phyloP scores from a whole-genome alignment of 352 stramenopile species.

The Phytophthora palmivora region DNA sequence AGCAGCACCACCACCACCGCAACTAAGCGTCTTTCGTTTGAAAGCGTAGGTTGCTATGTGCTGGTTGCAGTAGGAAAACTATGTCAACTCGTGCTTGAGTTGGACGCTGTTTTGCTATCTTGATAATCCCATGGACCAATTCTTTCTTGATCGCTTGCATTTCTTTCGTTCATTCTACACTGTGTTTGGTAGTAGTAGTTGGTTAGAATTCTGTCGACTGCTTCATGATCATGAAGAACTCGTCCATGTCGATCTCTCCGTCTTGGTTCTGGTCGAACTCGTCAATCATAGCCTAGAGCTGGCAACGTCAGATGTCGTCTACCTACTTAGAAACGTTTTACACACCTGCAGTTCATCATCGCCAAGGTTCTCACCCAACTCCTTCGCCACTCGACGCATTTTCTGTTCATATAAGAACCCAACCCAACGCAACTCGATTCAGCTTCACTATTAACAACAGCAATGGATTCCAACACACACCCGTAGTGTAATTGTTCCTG shows the following conservation, averaged over 20 bases:
- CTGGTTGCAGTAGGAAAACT: slow-evolving; percentile 25
- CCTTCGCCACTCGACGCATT: slow-evolving; percentile 92
- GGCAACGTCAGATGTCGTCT: not conserved
- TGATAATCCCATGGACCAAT: slow-evolving; percentile 48
- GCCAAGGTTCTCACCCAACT: slow-evolving; percentile 93
- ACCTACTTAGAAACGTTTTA: not conserved
- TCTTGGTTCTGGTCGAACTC: slow-evolving; percentile 96
- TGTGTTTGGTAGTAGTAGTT: not conserved
- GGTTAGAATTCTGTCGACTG: slow-evolving; percentile 78
- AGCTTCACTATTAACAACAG: slow-evolving; percentile 27
- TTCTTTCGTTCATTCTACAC: slow-evolving; percentile 8
- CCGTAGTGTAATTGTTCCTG: slow-evolving; percentile 87
- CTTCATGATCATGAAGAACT: slow-evolving; percentile 93
- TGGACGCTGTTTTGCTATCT: slow-evolving; percentile 28
- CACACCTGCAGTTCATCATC: slow-evolving; percentile 89
- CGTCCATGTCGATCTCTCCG: slow-evolving; percentile 89
- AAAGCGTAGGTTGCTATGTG: slow-evolving; percentile 26
- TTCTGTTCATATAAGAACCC: slow-evolving; percentile 59
- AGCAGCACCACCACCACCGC: slow-evolving; percentile 81
- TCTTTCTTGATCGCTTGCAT: slow-evolving; percentile 27
- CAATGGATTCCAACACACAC: slow-evolving; percentile 37
- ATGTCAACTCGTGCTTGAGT: slow-evolving; percentile 15
- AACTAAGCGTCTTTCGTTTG: slow-evolving; percentile 59
- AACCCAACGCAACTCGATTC: slow-evolving; percentile 18
- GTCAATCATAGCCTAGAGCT: slow-evolving; percentile 93